phyloP scores from a whole-genome alignment of 176 grass and related monocot genomes.

The Pharus latifolius region DNA sequence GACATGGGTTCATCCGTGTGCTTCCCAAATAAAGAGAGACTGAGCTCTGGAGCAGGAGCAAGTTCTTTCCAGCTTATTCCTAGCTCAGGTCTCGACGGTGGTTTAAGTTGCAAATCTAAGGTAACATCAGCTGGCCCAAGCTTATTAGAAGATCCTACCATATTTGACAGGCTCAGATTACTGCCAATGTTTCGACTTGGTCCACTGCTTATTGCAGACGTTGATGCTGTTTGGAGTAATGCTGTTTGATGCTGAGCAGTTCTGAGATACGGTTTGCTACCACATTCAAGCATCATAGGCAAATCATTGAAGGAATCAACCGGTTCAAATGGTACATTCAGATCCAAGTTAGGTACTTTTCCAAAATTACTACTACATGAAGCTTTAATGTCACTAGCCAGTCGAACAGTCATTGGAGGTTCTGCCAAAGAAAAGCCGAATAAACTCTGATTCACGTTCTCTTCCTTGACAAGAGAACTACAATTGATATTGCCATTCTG shows the following conservation, averaged over 20 bases:
- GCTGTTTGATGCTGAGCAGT: conserved; percentile 19
- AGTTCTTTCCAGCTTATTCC: conserved; percentile 44
- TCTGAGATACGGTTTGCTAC: too few species aligned
- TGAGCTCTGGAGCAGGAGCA: conserved; percentile 38
- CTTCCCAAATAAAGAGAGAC: conserved; percentile 39
- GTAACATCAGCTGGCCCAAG: conserved; percentile 29
- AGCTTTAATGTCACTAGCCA: not conserved
- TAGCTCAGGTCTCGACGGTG: conserved; percentile 41
- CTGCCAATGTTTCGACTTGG: not conserved
- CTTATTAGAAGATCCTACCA: conserved; percentile 7
- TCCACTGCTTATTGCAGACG: conserved; percentile 6
- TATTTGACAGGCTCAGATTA: conserved; percentile 9
- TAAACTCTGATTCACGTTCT: conserved; percentile 13
- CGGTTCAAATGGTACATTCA: conserved; percentile 32
- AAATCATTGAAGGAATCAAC: conserved; percentile 15
- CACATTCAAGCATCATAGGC: conserved; percentile 14
- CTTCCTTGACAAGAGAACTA: conserved; percentile 28
- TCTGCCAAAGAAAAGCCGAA: not conserved
- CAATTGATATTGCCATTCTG: too few species aligned
- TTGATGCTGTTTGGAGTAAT: not conserved
- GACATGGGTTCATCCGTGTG: conserved; percentile 1
- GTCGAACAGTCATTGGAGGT: not conserved
- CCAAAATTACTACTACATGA: conserved; percentile 2
- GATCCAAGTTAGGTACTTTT: conserved; percentile 37
- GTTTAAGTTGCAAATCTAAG: conserved; percentile 58